Base-by-base conservation (phyloP, 2,329 filamentous ascomycete species). In the Dothiorella sarmentorum region DNA sequence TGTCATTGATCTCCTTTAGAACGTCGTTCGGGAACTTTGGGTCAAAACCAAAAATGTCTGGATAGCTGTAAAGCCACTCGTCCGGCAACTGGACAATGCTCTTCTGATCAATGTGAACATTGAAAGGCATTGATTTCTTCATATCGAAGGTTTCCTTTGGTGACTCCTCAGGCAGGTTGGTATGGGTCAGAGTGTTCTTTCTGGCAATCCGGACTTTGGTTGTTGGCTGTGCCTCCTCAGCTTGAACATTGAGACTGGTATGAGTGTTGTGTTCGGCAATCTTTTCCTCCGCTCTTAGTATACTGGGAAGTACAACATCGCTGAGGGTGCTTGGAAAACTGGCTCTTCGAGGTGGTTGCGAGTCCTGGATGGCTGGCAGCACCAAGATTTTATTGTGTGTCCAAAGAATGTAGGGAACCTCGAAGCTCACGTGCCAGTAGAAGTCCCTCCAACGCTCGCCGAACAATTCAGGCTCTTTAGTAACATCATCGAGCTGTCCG, bases 321-420 rank as follows among this genome's bases (percentile, higher is more conserved):
- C 7, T 31, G 27, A 31, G 27, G 11, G 27, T 11, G 7, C 11
- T 31, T 31, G 27, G 27, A 31, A 11, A 31, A 31, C n/a, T 31
- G 27, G 27, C 11, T 31, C 27, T 7, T 11, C n/a, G n/a, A n/a
- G n/a, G n/a, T n/a, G n/a, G n/a, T n/a, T n/a, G n/a, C n/a, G n/a
- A n/a, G n/a, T n/a, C n/a, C n/a, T n/a, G n/a, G n/a, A n/a, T n/a
- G n/a, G n/a, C n/a, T n/a, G n/a, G n/a, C n/a, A n/a, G n/a, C n/a
- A n/a, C n/a, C n/a, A n/a, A n/a, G 7, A 7, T n/a, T 10, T 6
- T 49, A 27, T 18, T 29, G 17, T 37, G 18, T 10, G 4, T 20
- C 57, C 51, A 60, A n/a, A 62, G 26, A 4, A 60, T 57, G 31
- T 55, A 49, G 2, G 58, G 38, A 11, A 62, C 18, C 18, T 62